Evolutionary conservation across 208 protist genomes (phyloP).

Genomic region (Trypanosoma avium): DNA sequence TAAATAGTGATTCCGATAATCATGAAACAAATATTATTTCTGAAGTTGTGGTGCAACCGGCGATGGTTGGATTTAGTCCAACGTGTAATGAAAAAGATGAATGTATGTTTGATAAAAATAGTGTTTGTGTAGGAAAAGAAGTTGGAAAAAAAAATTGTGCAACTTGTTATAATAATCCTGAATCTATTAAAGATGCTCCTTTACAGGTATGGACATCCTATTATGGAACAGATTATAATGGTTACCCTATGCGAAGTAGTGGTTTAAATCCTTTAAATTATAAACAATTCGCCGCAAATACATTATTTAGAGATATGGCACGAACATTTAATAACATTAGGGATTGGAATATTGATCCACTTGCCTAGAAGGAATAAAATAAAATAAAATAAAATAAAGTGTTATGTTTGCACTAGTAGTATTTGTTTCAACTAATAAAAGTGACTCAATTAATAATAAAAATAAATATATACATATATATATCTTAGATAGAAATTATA

Average conservation of each 20-base stretch:
- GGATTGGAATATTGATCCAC: background rate
- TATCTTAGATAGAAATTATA: no score
- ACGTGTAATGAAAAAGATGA: slow-evolving; percentile 59
- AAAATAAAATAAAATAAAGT: background rate
- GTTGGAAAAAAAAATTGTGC: slow-evolving; percentile 77
- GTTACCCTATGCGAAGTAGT: slow-evolving; percentile 50
- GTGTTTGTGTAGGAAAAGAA: slow-evolving; percentile 61
- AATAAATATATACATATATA: no score
- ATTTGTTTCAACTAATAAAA: no score
- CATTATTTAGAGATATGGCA: slow-evolving; percentile 26
- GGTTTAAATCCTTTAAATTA: slow-evolving; percentile 74
- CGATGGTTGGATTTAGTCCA: slow-evolving; percentile 72
- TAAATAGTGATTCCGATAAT: background rate
- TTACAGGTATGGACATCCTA: slow-evolving; percentile 73
- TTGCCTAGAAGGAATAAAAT: no score
- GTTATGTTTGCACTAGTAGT: no score
- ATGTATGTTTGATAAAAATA: slow-evolving; percentile 49
- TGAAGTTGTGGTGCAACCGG: slow-evolving; percentile 38
- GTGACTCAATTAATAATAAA: no score
- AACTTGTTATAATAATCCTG: slow-evolving; percentile 33
- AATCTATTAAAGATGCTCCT: slow-evolving; percentile 7
- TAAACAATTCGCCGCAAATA: slow-evolving; percentile 33
- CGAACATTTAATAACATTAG: background rate
- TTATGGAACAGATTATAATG: slow-evolving; percentile 68
- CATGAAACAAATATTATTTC: no score